phyloP scores from a whole-genome alignment of 2,329 filamentous ascomycete genomes.

The Chaetomium sp. region DNA sequence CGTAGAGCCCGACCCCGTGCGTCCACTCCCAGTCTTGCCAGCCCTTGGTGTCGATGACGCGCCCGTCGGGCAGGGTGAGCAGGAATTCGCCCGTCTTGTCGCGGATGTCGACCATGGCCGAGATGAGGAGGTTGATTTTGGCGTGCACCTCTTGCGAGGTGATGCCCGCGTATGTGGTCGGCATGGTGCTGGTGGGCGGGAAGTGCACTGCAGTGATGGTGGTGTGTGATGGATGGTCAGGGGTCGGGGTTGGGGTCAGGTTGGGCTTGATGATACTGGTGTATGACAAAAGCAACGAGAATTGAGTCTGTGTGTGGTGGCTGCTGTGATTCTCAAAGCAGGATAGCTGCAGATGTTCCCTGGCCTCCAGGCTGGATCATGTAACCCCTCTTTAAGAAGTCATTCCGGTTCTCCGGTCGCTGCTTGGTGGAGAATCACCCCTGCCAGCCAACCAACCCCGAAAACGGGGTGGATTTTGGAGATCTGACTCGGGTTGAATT shows the following conservation, averaged over 20 bases:
- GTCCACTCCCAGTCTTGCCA: slow-evolving; percentile 87
- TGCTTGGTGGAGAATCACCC: slow-evolving; percentile 20
- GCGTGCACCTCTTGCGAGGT: slow-evolving; percentile 51
- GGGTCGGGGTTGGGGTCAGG: not conserved
- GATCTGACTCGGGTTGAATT: slow-evolving; percentile 10
- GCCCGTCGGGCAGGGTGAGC: slow-evolving; percentile 68
- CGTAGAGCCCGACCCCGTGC: slow-evolving; percentile 77
- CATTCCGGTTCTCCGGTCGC: not conserved
- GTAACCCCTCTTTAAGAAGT: slow-evolving; percentile 13
- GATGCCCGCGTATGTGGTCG: slow-evolving; percentile 49
- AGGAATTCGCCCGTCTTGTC: slow-evolving; percentile 76
- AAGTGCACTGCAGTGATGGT: not conserved
- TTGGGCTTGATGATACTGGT: not conserved
- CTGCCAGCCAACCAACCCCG: not conserved
- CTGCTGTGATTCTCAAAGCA: not conserved
- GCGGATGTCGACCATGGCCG: slow-evolving; percentile 75
- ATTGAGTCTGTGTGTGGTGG: not conserved
- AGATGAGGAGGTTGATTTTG: slow-evolving; percentile 67
- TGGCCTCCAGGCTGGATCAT: too few relatives aligned
- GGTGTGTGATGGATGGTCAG: not conserved
- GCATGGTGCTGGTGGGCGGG: slow-evolving; percentile 45
- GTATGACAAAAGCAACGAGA: not conserved
- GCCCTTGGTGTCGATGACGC: slow-evolving; percentile 80
- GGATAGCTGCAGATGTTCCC: not conserved
- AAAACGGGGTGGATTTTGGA: not conserved